Conservation (phyloP, 768 basidiomycete genomes). For the Trametes meyenii region DNA sequence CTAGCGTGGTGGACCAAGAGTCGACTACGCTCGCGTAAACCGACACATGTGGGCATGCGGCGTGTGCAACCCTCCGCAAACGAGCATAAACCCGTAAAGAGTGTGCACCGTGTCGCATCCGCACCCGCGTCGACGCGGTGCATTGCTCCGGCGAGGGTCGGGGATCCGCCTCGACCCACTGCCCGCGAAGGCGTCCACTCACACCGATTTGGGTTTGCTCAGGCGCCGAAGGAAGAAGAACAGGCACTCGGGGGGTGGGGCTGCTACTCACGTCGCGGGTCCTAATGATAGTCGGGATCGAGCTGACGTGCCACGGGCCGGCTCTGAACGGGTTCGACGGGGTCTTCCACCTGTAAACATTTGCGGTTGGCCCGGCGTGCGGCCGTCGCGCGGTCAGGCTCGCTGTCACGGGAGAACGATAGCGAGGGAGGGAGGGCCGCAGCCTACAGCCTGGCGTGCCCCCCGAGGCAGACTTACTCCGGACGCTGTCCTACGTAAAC, state of each 20-base stretch:
- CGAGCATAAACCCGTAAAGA: too few relatives aligned
- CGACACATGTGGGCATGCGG: too few relatives aligned
- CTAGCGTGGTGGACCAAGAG: too few relatives aligned
- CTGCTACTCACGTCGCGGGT: constrained; percentile 52
- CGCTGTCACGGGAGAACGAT: not conserved
- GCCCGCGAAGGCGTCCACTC: too few relatives aligned
- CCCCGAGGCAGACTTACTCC: constrained; percentile 48
- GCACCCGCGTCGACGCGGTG: too few relatives aligned
- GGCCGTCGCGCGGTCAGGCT: constrained; percentile 3
- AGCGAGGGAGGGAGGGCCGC: not conserved
- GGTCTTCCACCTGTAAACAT: constrained; percentile 65
- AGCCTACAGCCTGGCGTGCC: too few relatives aligned
- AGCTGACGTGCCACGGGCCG: constrained; percentile 60
- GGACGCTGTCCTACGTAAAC: constrained; percentile 69
- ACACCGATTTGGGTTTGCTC: not conserved
- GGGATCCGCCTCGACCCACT: too few relatives aligned
- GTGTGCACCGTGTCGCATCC: too few relatives aligned
- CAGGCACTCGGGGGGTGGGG: constrained; percentile 4
- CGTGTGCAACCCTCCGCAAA: too few relatives aligned
- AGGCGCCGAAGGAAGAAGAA: not conserved
- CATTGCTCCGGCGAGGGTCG: too few relatives aligned
- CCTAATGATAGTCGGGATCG: constrained; percentile 70
- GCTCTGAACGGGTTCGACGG: constrained; percentile 59
- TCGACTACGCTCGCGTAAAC: too few relatives aligned
- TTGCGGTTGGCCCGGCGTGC: too few relatives aligned